Evolutionary conservation across 73 alveolate genomes (phyloP), one percentile per base, ranked within the genome.

Genomic region (Chromera velia): DNA sequence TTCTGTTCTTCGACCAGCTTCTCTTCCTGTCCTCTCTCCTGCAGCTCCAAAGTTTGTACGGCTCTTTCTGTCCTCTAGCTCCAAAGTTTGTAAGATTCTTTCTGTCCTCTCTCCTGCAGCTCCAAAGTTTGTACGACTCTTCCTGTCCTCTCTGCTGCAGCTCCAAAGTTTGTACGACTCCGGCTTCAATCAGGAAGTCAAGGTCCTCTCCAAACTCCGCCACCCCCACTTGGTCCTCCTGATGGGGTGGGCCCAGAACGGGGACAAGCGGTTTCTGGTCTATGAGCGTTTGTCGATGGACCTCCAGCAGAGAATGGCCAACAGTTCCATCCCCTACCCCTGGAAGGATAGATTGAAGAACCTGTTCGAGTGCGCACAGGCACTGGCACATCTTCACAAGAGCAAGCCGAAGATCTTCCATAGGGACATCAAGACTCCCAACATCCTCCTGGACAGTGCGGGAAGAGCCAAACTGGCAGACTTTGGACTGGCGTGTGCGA

Each of bases 221-320:
- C 86, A 80, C 47, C 80, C 86, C 1, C 69, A 80, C 69, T n/a
- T 80, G 47, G 86, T 80, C 31, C 49, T 80, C 28, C 74, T 80
- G 28, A 80, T 80, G 86, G 86, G 86, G 65, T 80, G 69, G 40
- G 86, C 86, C 28, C 66, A 66, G 80, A 47, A 80, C 33, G 86
- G 80, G 74, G 28, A 31, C 45, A 9, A 22, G 28, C 32, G 29
- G 30, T 66, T 28, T 74, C 34, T 77, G 77, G 78, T 77, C 34
- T 80, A 80, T 68, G 86, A 80, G 55, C 86, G 19, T 30, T 48
- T 80, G 62, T 48, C 67, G 32, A n/a, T n/a, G n/a, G n/a, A n/a
- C n/a, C n/a, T n/a, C n/a, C n/a, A n/a, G n/a, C n/a, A n/a, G n/a
- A n/a, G n/a, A n/a, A n/a, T n/a, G n/a, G n/a, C n/a, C n/a, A n/a